phyloP scores from a whole-genome alignment of 2,329 filamentous ascomycete species.

The Drechslerella coelobrocha region DNA sequence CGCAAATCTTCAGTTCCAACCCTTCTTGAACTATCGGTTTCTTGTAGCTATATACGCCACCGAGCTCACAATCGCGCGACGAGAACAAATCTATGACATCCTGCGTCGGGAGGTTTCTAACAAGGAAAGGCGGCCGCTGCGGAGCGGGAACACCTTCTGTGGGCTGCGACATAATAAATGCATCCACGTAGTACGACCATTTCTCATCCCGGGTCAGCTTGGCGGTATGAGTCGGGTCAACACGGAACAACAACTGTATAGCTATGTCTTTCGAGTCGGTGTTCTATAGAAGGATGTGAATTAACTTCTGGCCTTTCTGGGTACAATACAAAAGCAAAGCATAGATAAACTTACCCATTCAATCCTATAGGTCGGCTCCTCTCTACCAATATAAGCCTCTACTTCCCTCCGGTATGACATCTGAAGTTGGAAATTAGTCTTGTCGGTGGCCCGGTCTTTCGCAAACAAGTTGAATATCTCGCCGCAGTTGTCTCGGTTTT shows the following conservation, averaged over 20 bases:
- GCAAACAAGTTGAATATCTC: slow-evolving; percentile 82
- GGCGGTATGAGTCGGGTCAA: slow-evolving; percentile 80
- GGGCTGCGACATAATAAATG: slow-evolving; percentile 84
- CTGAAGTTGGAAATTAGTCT: slow-evolving; percentile 54
- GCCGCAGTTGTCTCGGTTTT: slow-evolving; percentile 87
- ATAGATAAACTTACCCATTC: slow-evolving; percentile 80
- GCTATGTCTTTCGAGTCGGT: slow-evolving; percentile 73
- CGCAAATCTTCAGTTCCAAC: slow-evolving; percentile 74
- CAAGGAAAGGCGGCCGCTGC: slow-evolving; percentile 72
- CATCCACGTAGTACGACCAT: slow-evolving; percentile 96
- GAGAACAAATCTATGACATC: slow-evolving; percentile 69
- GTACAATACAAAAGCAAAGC: slow-evolving; percentile 54
- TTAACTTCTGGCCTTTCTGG: slow-evolving; percentile 1
- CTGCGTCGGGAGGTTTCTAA: slow-evolving; percentile 71
- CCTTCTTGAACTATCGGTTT: slow-evolving; percentile 64
- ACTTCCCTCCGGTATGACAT: slow-evolving; percentile 54
- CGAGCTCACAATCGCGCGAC: slow-evolving; percentile 62
- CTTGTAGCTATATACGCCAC: slow-evolving; percentile 59
- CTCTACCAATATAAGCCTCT: slow-evolving; percentile 61
- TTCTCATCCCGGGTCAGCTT: slow-evolving; percentile 85
- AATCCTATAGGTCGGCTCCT: slow-evolving; percentile 85
- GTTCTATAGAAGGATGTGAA: slow-evolving; percentile 61
- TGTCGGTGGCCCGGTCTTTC: slow-evolving; percentile 66
- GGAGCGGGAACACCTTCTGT: slow-evolving; percentile 76
- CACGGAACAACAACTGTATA: slow-evolving; percentile 73